Evolutionary conservation across 2,329 filamentous ascomycete species (phyloP).

Genomic region (Ascochyta clinopodiicola): DNA sequence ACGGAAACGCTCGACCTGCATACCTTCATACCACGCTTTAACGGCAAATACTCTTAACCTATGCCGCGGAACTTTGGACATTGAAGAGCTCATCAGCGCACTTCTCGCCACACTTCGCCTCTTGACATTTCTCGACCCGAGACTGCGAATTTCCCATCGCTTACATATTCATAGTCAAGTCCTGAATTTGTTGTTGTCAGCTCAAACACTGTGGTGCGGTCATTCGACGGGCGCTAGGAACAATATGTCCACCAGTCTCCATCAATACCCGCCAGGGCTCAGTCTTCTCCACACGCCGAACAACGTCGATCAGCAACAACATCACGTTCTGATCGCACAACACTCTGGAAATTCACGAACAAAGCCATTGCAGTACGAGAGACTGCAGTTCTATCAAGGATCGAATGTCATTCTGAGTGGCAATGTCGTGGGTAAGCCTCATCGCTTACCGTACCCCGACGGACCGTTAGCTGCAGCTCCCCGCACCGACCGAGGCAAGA

Average conservation of each 20-base stretch:
- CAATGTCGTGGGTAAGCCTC: conserved; percentile 48
- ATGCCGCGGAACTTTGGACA: conserved; percentile 29
- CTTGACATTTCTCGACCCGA: conserved; percentile 2
- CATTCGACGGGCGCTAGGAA: conserved; percentile 39
- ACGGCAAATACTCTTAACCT: conserved; percentile 39
- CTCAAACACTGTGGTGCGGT: conserved; percentile 39
- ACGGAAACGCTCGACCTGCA: conserved; percentile 42
- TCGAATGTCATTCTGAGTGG: conserved; percentile 45
- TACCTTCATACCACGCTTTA: conserved; percentile 34
- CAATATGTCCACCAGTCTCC: conserved; percentile 50
- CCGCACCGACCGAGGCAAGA: conserved; percentile 44
- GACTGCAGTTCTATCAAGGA: conserved; percentile 62
- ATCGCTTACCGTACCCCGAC: conserved; percentile 47
- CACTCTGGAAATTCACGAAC: conserved; percentile 31
- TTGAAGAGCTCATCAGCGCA: conserved; percentile 17
- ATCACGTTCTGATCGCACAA: conserved; percentile 50
- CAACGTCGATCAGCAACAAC: conserved; percentile 62
- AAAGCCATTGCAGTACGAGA: conserved; percentile 70
- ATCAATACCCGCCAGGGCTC: conserved; percentile 47
- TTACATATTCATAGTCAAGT: conserved; percentile 15
- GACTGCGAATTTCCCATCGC: conserved; percentile 1
- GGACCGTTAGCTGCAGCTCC: conserved; percentile 45
- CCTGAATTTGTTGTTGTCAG: conserved; percentile 24
- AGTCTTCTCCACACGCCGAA: conserved; percentile 59
- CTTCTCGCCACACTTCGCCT: conserved; percentile 13